Percentiles rank a stretch among this genome's conserved stretches.
Evolutionary conservation across 768 basidiomycete genomes (phyloP).

Genomic region (Russula olivacea): DNA sequence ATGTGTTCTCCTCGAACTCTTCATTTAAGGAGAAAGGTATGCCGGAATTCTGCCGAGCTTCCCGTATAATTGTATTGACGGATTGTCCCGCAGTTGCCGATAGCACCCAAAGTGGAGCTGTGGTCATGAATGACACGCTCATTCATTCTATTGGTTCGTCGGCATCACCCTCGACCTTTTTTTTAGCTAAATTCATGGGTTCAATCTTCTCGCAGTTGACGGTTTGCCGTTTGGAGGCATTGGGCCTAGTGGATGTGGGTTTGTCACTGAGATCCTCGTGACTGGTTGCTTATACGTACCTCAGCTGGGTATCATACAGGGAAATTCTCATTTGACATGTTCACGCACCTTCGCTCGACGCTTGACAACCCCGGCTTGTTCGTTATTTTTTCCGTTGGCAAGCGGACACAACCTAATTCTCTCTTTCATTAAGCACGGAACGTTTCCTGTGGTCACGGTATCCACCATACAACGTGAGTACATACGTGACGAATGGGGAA

Average conservation of each 20-base stretch:
- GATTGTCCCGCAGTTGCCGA: conserved; percentile 46
- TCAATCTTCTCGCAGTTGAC: conserved; percentile 36
- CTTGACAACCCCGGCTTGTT: conserved; percentile 40
- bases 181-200: neutral
- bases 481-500: neutral
- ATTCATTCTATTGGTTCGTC: conserved; percentile 53
- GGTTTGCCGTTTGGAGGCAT: conserved; percentile 72
- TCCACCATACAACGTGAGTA: conserved; percentile 37
- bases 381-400: conserved; percentile 11
- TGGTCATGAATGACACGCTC: conserved; percentile 62
- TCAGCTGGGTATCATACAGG: conserved; percentile 67
- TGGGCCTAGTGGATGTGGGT: conserved; percentile 66
- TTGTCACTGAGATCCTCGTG: neutral
- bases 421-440: conserved; percentile 32
- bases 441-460: conserved; percentile 32
- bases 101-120: conserved; percentile 66
- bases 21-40: conserved; percentile 57
- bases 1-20: conserved; percentile 63
- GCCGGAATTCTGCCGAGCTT: conserved; percentile 18
- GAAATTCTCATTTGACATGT: conserved; percentile 69
- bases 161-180: neutral
- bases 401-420: neutral
- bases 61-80: neutral
- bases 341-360: conserved; percentile 66
- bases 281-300: conserved; percentile 1